Evolutionary conservation across 257 asterid species (phyloP).

Genomic region (Datura wrightii): DNA sequence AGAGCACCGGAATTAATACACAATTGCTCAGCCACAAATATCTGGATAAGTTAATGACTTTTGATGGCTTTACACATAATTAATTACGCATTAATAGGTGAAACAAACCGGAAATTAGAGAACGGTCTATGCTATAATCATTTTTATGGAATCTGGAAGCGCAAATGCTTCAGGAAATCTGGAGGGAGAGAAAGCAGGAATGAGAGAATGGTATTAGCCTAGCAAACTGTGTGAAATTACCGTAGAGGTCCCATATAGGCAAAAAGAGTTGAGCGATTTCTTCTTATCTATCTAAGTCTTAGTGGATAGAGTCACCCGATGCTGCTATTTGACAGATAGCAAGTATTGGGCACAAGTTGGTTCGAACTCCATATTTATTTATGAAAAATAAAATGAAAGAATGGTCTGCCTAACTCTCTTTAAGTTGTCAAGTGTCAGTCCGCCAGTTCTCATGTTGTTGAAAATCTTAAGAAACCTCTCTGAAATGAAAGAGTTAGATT

Average conservation of each 20-base stretch:
- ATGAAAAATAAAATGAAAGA: neutral
- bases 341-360: neutral
- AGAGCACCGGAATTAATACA: neutral
- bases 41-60: neutral
- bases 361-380: neutral
- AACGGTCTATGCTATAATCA: neutral
- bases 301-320: neutral
- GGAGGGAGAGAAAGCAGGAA: neutral
- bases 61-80: neutral
- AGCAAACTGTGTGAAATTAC: neutral
- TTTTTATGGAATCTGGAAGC: neutral
- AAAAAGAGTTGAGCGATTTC: neutral
- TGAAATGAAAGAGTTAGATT: constrained; percentile 5
- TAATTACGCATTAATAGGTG: neutral
- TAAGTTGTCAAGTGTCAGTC: neutral
- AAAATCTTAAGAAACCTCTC: neutral
- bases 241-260: too few relatives aligned
- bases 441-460: neutral
- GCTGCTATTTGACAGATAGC: too few relatives aligned
- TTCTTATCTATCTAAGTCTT: neutral
- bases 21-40: neutral
- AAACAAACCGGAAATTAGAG: neutral
- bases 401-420: neutral
- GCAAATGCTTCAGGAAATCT: neutral
- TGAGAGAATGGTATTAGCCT: neutral